A percentile compares a stretch with the other conserved stretches of the same genome.
These are phyloP conservation scores for Aspergillus bertholletiae DNA, from an alignment of 495 filamentous ascomycete genomes.

Conservation along the genomic window DNA sequence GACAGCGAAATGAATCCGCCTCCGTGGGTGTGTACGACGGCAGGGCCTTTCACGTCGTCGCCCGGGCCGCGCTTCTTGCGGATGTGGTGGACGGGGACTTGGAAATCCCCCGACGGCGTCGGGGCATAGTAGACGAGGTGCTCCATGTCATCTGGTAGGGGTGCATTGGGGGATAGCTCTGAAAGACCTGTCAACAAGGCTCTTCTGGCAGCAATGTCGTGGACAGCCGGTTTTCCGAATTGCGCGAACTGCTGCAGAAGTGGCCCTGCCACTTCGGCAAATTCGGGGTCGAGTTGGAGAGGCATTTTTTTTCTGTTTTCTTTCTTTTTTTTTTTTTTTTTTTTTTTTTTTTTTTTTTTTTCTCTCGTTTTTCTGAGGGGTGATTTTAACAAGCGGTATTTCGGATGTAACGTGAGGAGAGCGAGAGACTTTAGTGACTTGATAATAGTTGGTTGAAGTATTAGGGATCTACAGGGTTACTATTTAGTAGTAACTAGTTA, in stretches of 20 bases:
- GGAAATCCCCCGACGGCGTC: background rate
- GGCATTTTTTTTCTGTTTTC: background rate
- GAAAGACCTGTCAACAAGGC: background rate
- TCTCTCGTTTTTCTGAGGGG: too few species aligned
- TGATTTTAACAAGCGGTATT: too few species aligned
- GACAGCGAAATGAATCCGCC: background rate
- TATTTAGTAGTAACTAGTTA: too few species aligned
- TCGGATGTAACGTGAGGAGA: too few species aligned
- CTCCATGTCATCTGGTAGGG: constrained; percentile 13
- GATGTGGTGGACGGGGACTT: constrained; percentile 9
- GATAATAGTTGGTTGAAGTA: too few species aligned
- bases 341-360: background rate
- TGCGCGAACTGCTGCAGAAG: constrained; percentile 4
- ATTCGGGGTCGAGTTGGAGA: constrained; percentile 13
- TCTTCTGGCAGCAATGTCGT: constrained; percentile 8
- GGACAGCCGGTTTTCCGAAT: background rate
- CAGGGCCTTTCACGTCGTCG: background rate
- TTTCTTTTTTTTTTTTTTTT: background rate
- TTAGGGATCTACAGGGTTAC: too few species aligned
- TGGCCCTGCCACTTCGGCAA: constrained; percentile 9
- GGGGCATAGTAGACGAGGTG: constrained; percentile 6
- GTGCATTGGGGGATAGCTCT: background rate
- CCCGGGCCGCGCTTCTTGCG: background rate
- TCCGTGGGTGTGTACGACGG: constrained; percentile 2
- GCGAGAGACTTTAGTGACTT: too few species aligned